phyloP scores from a whole-genome alignment of 2,329 filamentous ascomycete genomes.

The Fusarium stilboides region DNA sequence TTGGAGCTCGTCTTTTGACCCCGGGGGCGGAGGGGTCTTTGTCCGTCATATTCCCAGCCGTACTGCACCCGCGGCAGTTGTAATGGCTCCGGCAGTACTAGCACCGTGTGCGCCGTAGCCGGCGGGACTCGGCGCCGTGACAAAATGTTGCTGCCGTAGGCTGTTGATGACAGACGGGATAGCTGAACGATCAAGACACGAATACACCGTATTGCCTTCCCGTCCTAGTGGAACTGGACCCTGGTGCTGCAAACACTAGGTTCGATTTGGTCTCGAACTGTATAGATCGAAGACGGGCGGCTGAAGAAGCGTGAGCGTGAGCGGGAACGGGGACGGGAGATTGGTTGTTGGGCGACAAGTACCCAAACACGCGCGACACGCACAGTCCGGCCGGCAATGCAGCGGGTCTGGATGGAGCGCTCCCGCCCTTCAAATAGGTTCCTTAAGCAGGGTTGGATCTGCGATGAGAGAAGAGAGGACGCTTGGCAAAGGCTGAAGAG shows the following conservation, averaged over 20 bases:
- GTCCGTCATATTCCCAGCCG: slow-evolving; percentile 21
- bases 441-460: slow-evolving; percentile 1
- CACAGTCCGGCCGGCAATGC: slow-evolving; percentile 29
- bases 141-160: neutral
- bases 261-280: slow-evolving; percentile 23
- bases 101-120: neutral
- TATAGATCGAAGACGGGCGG: slow-evolving; percentile 18
- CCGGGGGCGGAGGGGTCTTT: slow-evolving; percentile 32
- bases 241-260: slow-evolving; percentile 22
- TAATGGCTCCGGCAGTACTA: slow-evolving; percentile 4
- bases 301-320: slow-evolving; percentile 21
- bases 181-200: slow-evolving; percentile 6
- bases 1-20: slow-evolving; percentile 66
- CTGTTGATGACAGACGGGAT: neutral
- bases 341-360: slow-evolving; percentile 1
- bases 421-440: neutral
- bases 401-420: slow-evolving; percentile 24
- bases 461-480: slow-evolving; percentile 11
- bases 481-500: slow-evolving; percentile 25
- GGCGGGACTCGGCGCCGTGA: slow-evolving; percentile 1
- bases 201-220: slow-evolving; percentile 4
- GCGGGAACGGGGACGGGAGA: slow-evolving; percentile 32
- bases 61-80: neutral
- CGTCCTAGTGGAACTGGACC: slow-evolving; percentile 26
- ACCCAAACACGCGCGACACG: slow-evolving; percentile 17